Evolutionary conservation across 1,284 basidiomycete species (phyloP), one percentile per base, ranked within the genome.

Genomic region (Meripilus lineatus): DNA sequence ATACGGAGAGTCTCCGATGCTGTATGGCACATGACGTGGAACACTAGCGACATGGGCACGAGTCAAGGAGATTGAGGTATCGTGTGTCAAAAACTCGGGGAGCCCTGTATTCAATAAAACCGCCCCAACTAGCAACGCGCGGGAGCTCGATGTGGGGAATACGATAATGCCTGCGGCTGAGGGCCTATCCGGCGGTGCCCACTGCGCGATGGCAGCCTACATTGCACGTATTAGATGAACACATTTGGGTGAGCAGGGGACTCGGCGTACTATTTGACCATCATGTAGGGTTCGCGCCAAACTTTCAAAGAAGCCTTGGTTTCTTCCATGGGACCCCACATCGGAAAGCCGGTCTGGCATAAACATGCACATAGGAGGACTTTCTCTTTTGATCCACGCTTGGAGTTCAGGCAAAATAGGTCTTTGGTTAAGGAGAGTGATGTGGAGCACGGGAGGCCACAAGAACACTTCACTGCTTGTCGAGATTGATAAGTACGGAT

Each of bases 301-400:
- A 24, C 71, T 66, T 44, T 75, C 71, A 57, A 82, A 84, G 43
- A 64, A 66, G 30, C 68, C 61, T 53, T 73, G 65, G 54, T 82
- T 84, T 44, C 69, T 67, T 40, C 64, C 63, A 53, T 73, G 69
- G 32, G 60, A 58, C 25, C 70, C 65, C 17, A 70, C 61, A 47
- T 79, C 73, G 26, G 73, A 62, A 38, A 77, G 68, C 28, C 72
- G 70, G 55, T 80, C 75, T 8, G 81, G 73, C 69, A 82, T 75
- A 60, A 84, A 76, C 40, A 79, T 79, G 60, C 73, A 79, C 45
- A 75, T 67, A 20, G 77, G 77, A 26, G 69, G 52, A 49, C 68
- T 62, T 25, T 62, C 64, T 40, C 64, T 47, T 22, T 52, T 65
- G 36, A 77, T 66, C 74, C 77, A 80, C 8, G 65, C 62, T 33